Percentiles rank a stretch among this genome's conserved stretches.
Conservation (phyloP, 1,139 yeast genomes). For the Scheffersomyces segobiensis region DNA sequence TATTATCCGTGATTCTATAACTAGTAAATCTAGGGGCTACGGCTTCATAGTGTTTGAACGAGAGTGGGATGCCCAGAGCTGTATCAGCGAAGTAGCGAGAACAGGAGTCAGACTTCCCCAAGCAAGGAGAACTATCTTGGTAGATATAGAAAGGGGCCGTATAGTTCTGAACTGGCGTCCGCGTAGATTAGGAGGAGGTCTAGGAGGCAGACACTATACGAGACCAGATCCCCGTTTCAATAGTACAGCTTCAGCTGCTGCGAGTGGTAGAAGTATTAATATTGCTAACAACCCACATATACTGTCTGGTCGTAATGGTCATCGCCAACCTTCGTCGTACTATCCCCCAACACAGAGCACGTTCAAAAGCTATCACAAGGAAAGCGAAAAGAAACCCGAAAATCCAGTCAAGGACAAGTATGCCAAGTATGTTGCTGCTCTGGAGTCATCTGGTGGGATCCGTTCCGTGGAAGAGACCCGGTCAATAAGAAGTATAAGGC, state of each 20-base stretch:
- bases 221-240: slow-evolving; percentile 41
- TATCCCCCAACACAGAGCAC: background rate
- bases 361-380: background rate
- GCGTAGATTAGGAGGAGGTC: slow-evolving; percentile 64
- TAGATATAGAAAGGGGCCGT: slow-evolving; percentile 85
- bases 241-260: slow-evolving; percentile 57
- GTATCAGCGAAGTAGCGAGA: slow-evolving; percentile 61
- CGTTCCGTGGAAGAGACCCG: slow-evolving; percentile 11
- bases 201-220: slow-evolving; percentile 57
- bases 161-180: slow-evolving; percentile 80
- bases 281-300: slow-evolving; percentile 15
- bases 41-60: slow-evolving; percentile 77
- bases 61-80: slow-evolving; percentile 56
- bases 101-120: slow-evolving; percentile 37
- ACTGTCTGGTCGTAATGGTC: background rate
- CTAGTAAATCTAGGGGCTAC: slow-evolving; percentile 71
- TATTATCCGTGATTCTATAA: slow-evolving; percentile 57
- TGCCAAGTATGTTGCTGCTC: slow-evolving; percentile 25
- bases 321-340: background rate
- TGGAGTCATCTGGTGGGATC: background rate
- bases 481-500: slow-evolving; percentile 26
- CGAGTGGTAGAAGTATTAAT: slow-evolving; percentile 37
- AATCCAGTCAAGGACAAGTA: slow-evolving; percentile 32
- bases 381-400: slow-evolving; percentile 4
- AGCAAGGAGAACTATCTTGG: slow-evolving; percentile 52